Conservation (phyloP, 176 grass and related monocot genomes). For the Eremochloa ophiuroides region DNA sequence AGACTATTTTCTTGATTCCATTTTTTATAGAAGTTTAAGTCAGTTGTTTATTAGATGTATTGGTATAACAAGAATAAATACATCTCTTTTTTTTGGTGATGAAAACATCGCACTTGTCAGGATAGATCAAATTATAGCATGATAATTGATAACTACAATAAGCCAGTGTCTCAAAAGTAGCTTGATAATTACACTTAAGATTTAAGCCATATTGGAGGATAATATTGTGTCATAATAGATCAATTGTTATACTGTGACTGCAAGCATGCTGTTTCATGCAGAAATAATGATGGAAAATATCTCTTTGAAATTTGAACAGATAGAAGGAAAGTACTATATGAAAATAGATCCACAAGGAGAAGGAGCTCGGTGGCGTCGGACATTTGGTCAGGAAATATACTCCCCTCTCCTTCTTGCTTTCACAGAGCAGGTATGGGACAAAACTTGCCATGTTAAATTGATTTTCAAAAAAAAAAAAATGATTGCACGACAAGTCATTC, state of each 20-base stretch:
- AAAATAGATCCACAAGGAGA: constrained; percentile 83
- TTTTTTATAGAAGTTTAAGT: constrained; percentile 14
- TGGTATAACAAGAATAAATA: background rate
- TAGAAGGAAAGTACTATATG: constrained; percentile 86
- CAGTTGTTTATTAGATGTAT: constrained; percentile 15
- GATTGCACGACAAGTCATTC: constrained; percentile 9
- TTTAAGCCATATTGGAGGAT: background rate
- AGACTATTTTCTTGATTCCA: background rate
- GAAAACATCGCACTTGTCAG: background rate
- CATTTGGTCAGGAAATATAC: constrained; percentile 95
- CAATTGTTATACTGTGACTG: constrained; percentile 1
- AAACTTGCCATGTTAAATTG: constrained; percentile 19
- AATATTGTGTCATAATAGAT: background rate
- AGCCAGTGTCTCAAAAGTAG: too few relatives aligned
- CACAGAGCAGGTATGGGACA: constrained; percentile 63
- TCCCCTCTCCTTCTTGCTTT: constrained; percentile 94
- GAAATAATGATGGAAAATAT: background rate
- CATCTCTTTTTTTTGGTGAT: background rate
- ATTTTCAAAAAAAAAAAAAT: too few relatives aligned
- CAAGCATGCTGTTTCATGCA: background rate
- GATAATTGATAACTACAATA: too few relatives aligned
- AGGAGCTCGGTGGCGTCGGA: constrained; percentile 80
- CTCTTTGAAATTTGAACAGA: constrained; percentile 39
- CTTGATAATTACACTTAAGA: too few relatives aligned
- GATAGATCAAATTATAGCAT: background rate